Evolutionary conservation across 164 flowering plant species (phyloP).

Genomic region (Aristolochia contorta): DNA sequence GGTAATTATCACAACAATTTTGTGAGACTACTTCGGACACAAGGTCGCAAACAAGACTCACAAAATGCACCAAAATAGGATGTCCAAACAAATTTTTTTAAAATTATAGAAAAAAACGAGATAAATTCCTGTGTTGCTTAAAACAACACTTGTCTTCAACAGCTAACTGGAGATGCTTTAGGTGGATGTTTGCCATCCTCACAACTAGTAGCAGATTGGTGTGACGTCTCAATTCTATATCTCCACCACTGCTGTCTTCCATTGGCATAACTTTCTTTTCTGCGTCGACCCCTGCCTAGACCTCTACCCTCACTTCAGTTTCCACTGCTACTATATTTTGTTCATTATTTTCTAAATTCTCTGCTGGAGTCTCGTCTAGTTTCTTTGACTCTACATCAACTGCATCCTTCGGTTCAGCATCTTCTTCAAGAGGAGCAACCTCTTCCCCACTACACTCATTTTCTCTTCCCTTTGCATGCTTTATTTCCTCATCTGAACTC

Average conservation of each 20-base stretch:
- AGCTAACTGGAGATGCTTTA: constrained; percentile 16
- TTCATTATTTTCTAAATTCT: no score
- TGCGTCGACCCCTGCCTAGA: neutral
- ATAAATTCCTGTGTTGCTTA: neutral
- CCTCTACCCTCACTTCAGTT: constrained; percentile 9
- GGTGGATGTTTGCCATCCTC: constrained; percentile 18
- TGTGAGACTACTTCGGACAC: no score
- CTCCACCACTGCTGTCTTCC: constrained; percentile 5
- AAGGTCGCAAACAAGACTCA: no score
- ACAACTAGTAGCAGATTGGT: neutral
- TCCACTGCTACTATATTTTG: neutral
- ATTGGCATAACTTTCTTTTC: constrained; percentile 5
- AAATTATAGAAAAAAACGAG: neutral
- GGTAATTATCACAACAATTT: no score
- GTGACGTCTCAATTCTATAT: constrained; percentile 4
- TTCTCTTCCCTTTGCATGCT: constrained; percentile 9
- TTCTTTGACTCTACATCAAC: no score
- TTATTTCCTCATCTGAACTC: constrained; percentile 20
- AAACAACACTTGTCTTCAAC: constrained; percentile 7
- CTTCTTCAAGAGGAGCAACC: neutral
- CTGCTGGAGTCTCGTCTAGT: no score
- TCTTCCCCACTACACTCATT: constrained; percentile 1
- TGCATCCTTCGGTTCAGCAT: neutral
- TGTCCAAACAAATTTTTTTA: no score
- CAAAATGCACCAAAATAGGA: no score